Evolutionary conservation across 2,329 filamentous ascomycete species (phyloP).

Genomic region (Claviceps sp.): DNA sequence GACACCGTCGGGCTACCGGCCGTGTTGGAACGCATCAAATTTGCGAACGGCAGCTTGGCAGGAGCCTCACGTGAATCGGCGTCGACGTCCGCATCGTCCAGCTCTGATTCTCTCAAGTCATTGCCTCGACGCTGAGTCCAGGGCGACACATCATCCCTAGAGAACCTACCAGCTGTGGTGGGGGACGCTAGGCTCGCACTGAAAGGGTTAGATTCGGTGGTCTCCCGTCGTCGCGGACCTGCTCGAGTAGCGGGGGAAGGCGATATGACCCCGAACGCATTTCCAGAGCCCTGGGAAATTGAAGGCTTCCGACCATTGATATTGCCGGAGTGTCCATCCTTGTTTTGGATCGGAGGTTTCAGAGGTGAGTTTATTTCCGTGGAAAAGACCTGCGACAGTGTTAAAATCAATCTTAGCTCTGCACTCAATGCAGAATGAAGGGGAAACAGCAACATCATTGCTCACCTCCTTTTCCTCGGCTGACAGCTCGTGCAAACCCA

Average conservation of each 20-base stretch:
- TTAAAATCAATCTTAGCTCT: neutral
- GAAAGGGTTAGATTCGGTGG: conserved; percentile 54
- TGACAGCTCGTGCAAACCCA: conserved; percentile 60
- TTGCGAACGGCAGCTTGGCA: conserved; percentile 27
- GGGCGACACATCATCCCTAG: conserved; percentile 47
- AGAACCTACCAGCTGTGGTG: conserved; percentile 42
- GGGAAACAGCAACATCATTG: neutral
- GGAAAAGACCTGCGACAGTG: conserved; percentile 51
- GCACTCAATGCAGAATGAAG: neutral
- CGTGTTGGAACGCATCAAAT: conserved; percentile 41
- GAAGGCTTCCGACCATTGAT: conserved; percentile 69
- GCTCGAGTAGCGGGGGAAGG: conserved; percentile 60
- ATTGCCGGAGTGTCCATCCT: conserved; percentile 43
- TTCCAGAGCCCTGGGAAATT: conserved; percentile 55
- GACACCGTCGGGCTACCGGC: conserved; percentile 32
- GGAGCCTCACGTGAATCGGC: conserved; percentile 17
- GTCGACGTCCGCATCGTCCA: conserved; percentile 36
- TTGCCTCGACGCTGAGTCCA: conserved; percentile 43
- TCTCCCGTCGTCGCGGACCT: conserved; percentile 69
- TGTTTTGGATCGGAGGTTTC: conserved; percentile 71
- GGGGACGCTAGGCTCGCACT: conserved; percentile 46
- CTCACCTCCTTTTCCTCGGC: conserved; percentile 46
- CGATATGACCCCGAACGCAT: conserved; percentile 57
- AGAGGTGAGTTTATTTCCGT: conserved; percentile 87
- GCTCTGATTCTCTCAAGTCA: conserved; percentile 42